Percentiles rank a stretch among this genome's conserved stretches.
Conservation (phyloP, 495 filamentous ascomycete genomes). For the Penicillium angulare region DNA sequence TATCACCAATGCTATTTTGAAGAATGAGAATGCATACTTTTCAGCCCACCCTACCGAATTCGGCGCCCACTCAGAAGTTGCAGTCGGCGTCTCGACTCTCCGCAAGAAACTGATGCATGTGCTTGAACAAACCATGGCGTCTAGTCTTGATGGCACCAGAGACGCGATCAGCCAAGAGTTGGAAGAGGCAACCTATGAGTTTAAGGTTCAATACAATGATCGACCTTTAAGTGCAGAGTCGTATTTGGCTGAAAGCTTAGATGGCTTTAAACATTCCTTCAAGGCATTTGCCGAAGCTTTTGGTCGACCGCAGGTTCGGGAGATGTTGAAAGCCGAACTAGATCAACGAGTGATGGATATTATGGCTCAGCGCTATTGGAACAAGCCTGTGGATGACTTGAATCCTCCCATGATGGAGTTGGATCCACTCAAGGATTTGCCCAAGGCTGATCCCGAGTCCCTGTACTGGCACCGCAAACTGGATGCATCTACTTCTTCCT, state of each 20-base stretch:
- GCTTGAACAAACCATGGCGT: constrained; percentile 94
- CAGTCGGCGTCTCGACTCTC: constrained; percentile 79
- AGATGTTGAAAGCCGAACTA: constrained; percentile 86
- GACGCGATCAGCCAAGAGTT: constrained; percentile 94
- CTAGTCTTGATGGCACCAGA: constrained; percentile 79
- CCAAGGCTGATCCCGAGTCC: constrained; percentile 78
- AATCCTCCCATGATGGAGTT: constrained; percentile 58
- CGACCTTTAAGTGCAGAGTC: constrained; percentile 91
- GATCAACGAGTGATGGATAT: constrained; percentile 95
- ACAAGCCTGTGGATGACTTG: constrained; percentile 84
- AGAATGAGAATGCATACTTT: constrained; percentile 89
- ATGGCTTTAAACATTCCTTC: constrained; percentile 97
- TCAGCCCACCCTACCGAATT: constrained; percentile 79
- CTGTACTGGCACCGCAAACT: constrained; percentile 93
- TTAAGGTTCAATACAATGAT: constrained; percentile 99
- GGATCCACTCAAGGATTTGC: constrained; percentile 72
- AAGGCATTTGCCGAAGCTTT: constrained; percentile 89
- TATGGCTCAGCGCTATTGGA: constrained; percentile 96
- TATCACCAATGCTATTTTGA: constrained; percentile 75
- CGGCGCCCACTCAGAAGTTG: constrained; percentile 65
- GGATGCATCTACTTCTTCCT: constrained; percentile 81
- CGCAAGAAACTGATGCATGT: constrained; percentile 96
- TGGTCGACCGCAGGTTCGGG: constrained; percentile 82
- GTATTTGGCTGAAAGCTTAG: constrained; percentile 90
- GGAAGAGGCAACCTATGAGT: constrained; percentile 96